A percentile compares a stretch with the other conserved stretches of the same genome.
Evolutionary conservation across 495 filamentous ascomycete genomes (phyloP).

Genomic region (Parathielavia hyrcaniae): DNA sequence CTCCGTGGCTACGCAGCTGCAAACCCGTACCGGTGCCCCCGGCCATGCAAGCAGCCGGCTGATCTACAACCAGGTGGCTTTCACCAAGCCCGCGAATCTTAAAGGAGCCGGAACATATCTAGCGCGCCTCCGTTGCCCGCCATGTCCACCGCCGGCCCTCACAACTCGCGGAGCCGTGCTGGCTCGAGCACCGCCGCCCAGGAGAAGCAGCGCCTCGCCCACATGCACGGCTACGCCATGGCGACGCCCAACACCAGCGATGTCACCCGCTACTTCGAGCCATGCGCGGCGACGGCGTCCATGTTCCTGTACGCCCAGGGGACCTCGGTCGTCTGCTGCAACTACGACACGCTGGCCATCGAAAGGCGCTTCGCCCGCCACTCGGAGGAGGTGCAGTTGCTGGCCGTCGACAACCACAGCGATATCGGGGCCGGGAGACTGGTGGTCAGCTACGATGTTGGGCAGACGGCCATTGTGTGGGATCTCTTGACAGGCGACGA

Average conservation of each 20-base stretch:
- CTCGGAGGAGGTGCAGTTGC: conserved; percentile 70
- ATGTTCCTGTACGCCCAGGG: conserved; percentile 84
- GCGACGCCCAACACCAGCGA: conserved; percentile 49
- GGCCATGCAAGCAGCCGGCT: conserved; percentile 18
- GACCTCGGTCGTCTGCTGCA: conserved; percentile 67
- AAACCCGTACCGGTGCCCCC: neutral
- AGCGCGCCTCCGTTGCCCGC: conserved; percentile 22
- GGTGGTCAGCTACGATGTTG: conserved; percentile 88
- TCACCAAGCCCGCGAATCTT: conserved; percentile 20
- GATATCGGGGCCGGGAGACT: conserved; percentile 77
- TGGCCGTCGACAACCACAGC: conserved; percentile 88
- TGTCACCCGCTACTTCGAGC: conserved; percentile 58
- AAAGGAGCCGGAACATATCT: conserved; percentile 26
- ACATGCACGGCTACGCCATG: conserved; percentile 44
- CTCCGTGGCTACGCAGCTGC: conserved; percentile 9
- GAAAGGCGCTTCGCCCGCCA: conserved; percentile 84
- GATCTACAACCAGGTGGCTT: conserved; percentile 15
- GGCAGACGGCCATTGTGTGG: conserved; percentile 93
- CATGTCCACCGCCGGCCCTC: conserved; percentile 42
- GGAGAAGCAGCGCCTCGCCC: conserved; percentile 38
- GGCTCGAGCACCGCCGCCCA: conserved; percentile 48
- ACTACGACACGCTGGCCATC: conserved; percentile 86
- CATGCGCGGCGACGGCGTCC: conserved; percentile 79
- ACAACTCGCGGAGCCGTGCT: conserved; percentile 53
- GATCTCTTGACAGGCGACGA: conserved; percentile 89